phyloP scores from a whole-genome alignment of 805 yeast genomes.

The Wickerhamomyces bovis region DNA sequence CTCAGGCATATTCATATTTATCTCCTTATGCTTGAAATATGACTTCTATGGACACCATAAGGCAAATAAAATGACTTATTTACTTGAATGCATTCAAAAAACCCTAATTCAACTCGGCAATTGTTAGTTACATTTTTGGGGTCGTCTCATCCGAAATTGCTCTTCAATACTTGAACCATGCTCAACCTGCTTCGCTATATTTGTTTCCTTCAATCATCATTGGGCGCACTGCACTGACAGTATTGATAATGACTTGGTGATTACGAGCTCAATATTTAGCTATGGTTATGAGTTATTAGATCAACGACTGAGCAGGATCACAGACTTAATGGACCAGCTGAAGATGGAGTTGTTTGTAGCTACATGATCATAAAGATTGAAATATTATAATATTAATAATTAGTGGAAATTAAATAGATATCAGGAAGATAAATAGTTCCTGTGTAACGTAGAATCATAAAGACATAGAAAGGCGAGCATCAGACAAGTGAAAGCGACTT shows the following conservation, averaged over 20 bases:
- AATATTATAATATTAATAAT: too few species aligned
- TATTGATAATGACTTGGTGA: too few species aligned
- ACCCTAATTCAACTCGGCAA: constrained; percentile 40
- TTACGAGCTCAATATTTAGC: too few species aligned
- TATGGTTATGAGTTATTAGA: too few species aligned
- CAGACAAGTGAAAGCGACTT: background rate
- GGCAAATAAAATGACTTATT: constrained; percentile 18
- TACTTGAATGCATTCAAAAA: constrained; percentile 27
- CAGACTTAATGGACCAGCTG: too few species aligned
- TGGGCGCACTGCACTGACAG: constrained; percentile 29
- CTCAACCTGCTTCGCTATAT: constrained; percentile 66
- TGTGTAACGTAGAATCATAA: constrained; percentile 4
- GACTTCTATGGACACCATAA: constrained; percentile 41
- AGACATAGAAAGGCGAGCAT: background rate
- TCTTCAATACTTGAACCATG: constrained; percentile 33
- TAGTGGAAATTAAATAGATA: constrained; percentile 10
- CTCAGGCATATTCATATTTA: constrained; percentile 47
- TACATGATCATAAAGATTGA: too few species aligned
- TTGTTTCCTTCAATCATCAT: constrained; percentile 44
- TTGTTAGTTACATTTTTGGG: constrained; percentile 45
- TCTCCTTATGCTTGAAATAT: constrained; percentile 47
- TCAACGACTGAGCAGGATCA: too few species aligned
- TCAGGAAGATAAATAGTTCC: constrained; percentile 5
- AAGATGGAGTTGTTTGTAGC: too few species aligned
- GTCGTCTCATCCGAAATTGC: constrained; percentile 37